A percentile compares a stretch with the other conserved stretches of the same genome.
Conservation (phyloP, 441 rosid genomes). For the Euphorbia celastroides region DNA sequence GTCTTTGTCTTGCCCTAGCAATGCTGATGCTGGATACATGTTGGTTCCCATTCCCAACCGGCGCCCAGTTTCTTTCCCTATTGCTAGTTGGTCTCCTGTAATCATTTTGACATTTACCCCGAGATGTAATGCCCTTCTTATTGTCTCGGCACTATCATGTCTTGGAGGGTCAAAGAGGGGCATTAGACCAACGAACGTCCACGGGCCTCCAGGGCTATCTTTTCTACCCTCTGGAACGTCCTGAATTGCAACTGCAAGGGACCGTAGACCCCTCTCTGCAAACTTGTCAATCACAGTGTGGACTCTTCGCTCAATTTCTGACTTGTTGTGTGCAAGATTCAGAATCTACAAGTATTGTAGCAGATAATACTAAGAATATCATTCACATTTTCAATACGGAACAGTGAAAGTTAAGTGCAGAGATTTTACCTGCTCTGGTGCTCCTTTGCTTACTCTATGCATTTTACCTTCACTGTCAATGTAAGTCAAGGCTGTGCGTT, state of each 20-base stretch:
- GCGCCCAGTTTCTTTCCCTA: neutral
- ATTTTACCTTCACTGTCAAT: conserved; percentile 67
- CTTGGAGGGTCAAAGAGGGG: conserved; percentile 97
- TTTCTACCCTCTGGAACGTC: neutral
- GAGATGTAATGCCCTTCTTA: conserved; percentile 86
- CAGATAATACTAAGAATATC: conserved; percentile 17
- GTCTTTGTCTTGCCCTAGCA: too few species aligned
- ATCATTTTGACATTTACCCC: conserved; percentile 96
- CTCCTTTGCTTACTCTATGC: conserved; percentile 99
- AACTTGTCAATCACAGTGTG: conserved; percentile 90
- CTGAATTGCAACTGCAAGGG: conserved; percentile 90
- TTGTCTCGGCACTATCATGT: conserved; percentile 95
- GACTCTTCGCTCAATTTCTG: conserved; percentile 83
- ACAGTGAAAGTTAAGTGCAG: neutral
- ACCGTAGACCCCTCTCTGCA: conserved; percentile 88
- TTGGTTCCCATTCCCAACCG: too few species aligned
- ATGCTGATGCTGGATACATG: too few species aligned
- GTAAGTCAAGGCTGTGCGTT: conserved; percentile 90
- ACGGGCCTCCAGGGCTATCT: neutral
- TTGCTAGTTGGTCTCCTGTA: neutral
- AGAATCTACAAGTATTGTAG: conserved; percentile 47
- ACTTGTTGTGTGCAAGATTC: conserved; percentile 75
- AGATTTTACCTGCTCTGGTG: conserved; percentile 86
- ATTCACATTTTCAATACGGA: neutral
- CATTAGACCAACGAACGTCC: conserved; percentile 68